A percentile compares a stretch with the other conserved stretches of the same genome.
phyloP scores from a whole-genome alignment of 352 stramenopile genomes.

The Phytophthora macrochlamydospora region DNA sequence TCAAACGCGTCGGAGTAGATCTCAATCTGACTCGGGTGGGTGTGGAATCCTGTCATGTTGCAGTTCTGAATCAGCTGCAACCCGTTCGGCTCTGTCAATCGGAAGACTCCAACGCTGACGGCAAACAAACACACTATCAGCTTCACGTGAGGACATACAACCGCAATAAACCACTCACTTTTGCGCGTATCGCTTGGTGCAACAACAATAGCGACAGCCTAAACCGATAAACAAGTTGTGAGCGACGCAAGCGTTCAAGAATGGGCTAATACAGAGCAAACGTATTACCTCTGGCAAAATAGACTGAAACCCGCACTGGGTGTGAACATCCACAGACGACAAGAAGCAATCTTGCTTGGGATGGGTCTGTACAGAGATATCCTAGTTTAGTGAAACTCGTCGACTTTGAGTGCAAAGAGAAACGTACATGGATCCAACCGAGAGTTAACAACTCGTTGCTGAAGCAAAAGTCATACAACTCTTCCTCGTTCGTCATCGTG shows the following conservation, averaged over 20 bases:
- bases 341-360: conserved; percentile 89
- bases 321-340: conserved; percentile 91
- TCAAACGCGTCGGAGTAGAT: conserved; percentile 84
- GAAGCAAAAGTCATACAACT: conserved; percentile 90
- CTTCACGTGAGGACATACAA: background rate
- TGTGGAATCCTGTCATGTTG: conserved; percentile 85
- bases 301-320: conserved; percentile 90
- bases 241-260: conserved; percentile 3
- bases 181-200: conserved; percentile 69
- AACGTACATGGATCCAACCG: conserved; percentile 91
- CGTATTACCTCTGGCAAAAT: conserved; percentile 81
- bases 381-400: too few species aligned
- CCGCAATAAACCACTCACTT: conserved; percentile 41
- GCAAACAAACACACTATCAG: background rate
- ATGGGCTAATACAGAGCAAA: background rate
- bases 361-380: conserved; percentile 63
- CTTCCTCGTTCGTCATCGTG: conserved; percentile 88
- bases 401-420: background rate
- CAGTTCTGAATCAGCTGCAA: conserved; percentile 91
- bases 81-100: conserved; percentile 74
- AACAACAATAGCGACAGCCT: conserved; percentile 89
- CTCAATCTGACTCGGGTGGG: conserved; percentile 73
- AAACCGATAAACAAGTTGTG: conserved; percentile 7
- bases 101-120: conserved; percentile 85
- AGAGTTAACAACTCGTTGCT: conserved; percentile 86